phyloP scores from a whole-genome alignment of 2,329 filamentous ascomycete genomes.

The Neodidymelliopsis sp. region DNA sequence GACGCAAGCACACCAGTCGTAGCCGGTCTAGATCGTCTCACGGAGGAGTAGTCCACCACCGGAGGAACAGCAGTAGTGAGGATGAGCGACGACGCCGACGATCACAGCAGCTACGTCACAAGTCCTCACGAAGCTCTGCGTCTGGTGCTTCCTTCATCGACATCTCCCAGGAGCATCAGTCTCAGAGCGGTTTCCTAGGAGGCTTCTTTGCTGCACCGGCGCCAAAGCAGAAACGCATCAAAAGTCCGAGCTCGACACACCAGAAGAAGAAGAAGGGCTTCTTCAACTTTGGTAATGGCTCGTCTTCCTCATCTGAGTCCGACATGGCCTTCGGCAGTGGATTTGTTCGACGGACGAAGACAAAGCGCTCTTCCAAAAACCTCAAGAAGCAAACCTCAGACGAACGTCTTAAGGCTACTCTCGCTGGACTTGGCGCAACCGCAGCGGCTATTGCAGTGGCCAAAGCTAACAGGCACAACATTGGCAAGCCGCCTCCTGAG shows the following conservation, averaged over 20 bases:
- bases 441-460: conserved; percentile 58
- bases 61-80: conserved; percentile 40
- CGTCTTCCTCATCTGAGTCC: conserved; percentile 55
- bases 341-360: conserved; percentile 34
- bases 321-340: conserved; percentile 57
- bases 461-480: conserved; percentile 41
- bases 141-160: conserved; percentile 68
- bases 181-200: conserved; percentile 54
- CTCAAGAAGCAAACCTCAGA: conserved; percentile 51
- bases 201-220: conserved; percentile 67
- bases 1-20: conserved; percentile 40
- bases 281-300: conserved; percentile 59
- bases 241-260: conserved; percentile 28
- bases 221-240: conserved; percentile 40
- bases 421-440: conserved; percentile 57
- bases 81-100: conserved; percentile 38
- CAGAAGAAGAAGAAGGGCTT: conserved; percentile 55
- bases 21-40: conserved; percentile 49
- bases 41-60: conserved; percentile 37
- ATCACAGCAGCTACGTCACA: conserved; percentile 37
- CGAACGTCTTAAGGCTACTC: conserved; percentile 56
- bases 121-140: conserved; percentile 46
- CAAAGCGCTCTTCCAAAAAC: conserved; percentile 29
- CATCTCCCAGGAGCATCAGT: conserved; percentile 65
- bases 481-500: conserved; percentile 40